These are phyloP conservation scores for Austroboletus festivus DNA, from an alignment of 768 basidiomycete genomes.

Conservation along the genomic window DNA sequence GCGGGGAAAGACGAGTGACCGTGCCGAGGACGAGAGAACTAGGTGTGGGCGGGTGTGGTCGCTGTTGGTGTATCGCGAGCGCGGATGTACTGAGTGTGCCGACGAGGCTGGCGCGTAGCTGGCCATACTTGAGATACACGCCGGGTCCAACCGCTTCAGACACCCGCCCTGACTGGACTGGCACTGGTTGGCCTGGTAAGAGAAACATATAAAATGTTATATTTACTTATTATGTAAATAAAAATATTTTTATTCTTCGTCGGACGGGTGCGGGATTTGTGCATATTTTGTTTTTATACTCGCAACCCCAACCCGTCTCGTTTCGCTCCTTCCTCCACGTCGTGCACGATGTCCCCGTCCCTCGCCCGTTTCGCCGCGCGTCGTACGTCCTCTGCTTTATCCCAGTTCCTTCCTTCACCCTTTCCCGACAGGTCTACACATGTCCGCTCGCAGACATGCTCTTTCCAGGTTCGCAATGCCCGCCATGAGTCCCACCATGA, in stretches of 20 bases:
- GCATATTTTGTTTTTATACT: constrained; percentile 20
- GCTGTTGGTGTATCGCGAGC: constrained; percentile 58
- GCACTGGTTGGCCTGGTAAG: constrained; percentile 79
- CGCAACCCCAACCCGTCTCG: constrained; percentile 13
- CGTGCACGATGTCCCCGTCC: constrained; percentile 52
- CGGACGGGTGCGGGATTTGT: constrained; percentile 25
- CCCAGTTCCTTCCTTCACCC: background rate
- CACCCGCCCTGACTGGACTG: constrained; percentile 49
- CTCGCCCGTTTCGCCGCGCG: constrained; percentile 65
- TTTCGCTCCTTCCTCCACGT: constrained; percentile 12
- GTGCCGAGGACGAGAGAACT: constrained; percentile 80
- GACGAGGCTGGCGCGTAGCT: constrained; percentile 66
- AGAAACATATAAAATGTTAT: constrained; percentile 35
- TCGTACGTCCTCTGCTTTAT: constrained; percentile 41
- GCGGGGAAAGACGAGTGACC: constrained; percentile 77
- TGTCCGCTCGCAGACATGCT: constrained; percentile 72
- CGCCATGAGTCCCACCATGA: constrained; percentile 99
- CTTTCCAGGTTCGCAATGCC: constrained; percentile 92
- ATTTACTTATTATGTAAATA: too few species aligned
- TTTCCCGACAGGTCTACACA: constrained; percentile 64
- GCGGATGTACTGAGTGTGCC: constrained; percentile 58
- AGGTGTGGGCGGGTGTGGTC: constrained; percentile 70
- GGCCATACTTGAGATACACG: constrained; percentile 60
- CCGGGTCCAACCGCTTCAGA: constrained; percentile 65
- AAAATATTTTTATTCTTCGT: constrained; percentile 1